Evolutionary conservation across 345 rosid genomes (phyloP), one percentile per base, ranked within the genome.

Genomic region (Triadica sebifera): DNA sequence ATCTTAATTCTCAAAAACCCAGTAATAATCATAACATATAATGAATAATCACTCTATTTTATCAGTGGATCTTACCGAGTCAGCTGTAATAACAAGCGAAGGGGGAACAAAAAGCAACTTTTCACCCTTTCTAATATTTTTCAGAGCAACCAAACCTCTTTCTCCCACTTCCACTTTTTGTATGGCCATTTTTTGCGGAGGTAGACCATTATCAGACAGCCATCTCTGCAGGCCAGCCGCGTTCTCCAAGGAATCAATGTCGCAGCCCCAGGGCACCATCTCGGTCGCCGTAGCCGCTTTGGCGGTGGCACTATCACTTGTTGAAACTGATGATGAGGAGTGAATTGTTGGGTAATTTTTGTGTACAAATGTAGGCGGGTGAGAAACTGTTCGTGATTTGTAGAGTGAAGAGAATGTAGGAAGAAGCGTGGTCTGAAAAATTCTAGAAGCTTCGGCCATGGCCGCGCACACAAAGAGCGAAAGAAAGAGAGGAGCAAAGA

Each of bases 71-170:
- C 89, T 72, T 82, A 94, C 98, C 77, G 98, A 94, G 68, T 91
- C 95, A 10, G 91, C 83, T 17, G 89, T 86, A 81, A 94, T 92
- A 75, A 94, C 81, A 47, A 92, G 97, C 66, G 92, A 70, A 45
- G 97, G 98, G 79, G 98, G 98, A 67, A 94, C 97, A 60, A 94
- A 94, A 76, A 94, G 95, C 55, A 94, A 80, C 79, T 91, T 94
- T 86, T 94, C 97, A 24, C 92, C 91, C 85, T 90, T 94, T 71
- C 96, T 84, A 13, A 90, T 81, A 65, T 88, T 94, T 83, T 90
- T 90, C 73, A 89, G 81, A 57, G 97, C 98, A 59, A 94, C 97
- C 61, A 92, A 83, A 50, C 98, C 97, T 74, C 98, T 82, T 81
- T 94, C 98, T 12, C 97, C 97, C 16, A 94, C 86, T 43, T 89